phyloP scores from a whole-genome alignment of 106 monocot species.

The Phalaenopsis aphrodite region DNA sequence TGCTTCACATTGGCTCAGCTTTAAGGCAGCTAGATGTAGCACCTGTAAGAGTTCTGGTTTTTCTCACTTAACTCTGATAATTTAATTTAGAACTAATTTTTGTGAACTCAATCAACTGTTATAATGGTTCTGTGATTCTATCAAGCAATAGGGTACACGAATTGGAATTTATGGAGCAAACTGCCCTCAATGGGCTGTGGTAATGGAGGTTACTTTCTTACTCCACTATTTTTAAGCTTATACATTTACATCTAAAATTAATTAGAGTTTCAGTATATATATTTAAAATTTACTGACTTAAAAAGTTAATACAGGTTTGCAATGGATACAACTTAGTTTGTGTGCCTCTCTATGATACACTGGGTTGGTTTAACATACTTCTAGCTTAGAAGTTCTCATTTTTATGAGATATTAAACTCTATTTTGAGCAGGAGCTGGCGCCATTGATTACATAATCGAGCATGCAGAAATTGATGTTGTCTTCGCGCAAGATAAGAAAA shows the following conservation, averaged over 20 bases:
- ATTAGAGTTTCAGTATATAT: background rate
- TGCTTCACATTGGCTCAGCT: constrained; percentile 72
- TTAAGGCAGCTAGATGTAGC: constrained; percentile 52
- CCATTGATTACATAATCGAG: constrained; percentile 77
- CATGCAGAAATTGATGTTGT: constrained; percentile 83
- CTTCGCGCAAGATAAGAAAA: constrained; percentile 86
- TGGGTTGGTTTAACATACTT: constrained; percentile 34
- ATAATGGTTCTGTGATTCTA: background rate
- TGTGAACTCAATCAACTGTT: background rate
- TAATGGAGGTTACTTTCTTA: constrained; percentile 55
- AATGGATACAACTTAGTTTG: constrained; percentile 87
- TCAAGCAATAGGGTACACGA: constrained; percentile 43
- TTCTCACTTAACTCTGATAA: background rate
- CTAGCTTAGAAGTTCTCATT: background rate
- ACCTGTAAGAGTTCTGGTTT: constrained; percentile 34
- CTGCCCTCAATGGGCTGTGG: constrained; percentile 84
- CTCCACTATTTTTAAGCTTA: background rate
- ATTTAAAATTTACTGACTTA: background rate
- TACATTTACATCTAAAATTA: background rate
- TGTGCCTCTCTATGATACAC: constrained; percentile 91
- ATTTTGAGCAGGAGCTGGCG: constrained; percentile 49
- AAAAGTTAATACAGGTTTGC: constrained; percentile 62
- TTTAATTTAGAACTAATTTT: background rate
- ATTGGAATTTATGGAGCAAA: constrained; percentile 94
- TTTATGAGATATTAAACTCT: background rate